Conservation (phyloP, 2,329 filamentous ascomycete species). For the Neurospora sp. region DNA sequence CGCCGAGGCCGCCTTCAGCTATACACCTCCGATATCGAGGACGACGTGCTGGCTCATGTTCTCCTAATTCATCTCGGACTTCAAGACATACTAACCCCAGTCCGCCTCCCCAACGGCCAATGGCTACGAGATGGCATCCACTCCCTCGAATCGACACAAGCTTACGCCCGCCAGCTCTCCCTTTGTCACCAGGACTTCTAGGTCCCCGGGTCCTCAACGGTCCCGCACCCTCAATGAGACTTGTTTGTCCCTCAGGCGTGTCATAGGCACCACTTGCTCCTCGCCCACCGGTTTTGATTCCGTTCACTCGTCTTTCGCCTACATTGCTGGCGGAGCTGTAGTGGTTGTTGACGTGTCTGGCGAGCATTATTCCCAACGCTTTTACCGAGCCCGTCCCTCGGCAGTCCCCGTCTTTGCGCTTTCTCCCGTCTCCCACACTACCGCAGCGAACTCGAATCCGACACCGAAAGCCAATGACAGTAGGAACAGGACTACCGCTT, state of each 20-base stretch:
- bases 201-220: slow-evolving; percentile 46
- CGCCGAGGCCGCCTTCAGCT: not conserved
- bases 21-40: not conserved
- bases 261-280: slow-evolving; percentile 83
- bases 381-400: slow-evolving; percentile 78
- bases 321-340: slow-evolving; percentile 88
- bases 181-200: slow-evolving; percentile 49
- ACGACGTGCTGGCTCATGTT: not conserved
- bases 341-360: slow-evolving; percentile 75
- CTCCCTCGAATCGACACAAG: slow-evolving; percentile 53
- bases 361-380: slow-evolving; percentile 63
- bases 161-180: slow-evolving; percentile 72
- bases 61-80: not conserved
- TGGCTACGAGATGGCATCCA: slow-evolving; percentile 50
- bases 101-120: slow-evolving; percentile 26
- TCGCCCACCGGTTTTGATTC: slow-evolving; percentile 80
- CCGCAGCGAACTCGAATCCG: slow-evolving; percentile 33
- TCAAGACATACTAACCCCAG: not conserved
- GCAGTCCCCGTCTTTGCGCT: slow-evolving; percentile 57
- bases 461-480: slow-evolving; percentile 56
- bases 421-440: slow-evolving; percentile 36
- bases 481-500: slow-evolving; percentile 43
- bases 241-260: slow-evolving; percentile 65
- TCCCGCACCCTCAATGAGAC: slow-evolving; percentile 43
- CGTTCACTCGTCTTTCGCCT: slow-evolving; percentile 70